Evolutionary conservation across 2,329 filamentous ascomycete genomes (phyloP), one percentile per base, ranked within the genome.

Genomic region (Lecanosticta acicola): DNA sequence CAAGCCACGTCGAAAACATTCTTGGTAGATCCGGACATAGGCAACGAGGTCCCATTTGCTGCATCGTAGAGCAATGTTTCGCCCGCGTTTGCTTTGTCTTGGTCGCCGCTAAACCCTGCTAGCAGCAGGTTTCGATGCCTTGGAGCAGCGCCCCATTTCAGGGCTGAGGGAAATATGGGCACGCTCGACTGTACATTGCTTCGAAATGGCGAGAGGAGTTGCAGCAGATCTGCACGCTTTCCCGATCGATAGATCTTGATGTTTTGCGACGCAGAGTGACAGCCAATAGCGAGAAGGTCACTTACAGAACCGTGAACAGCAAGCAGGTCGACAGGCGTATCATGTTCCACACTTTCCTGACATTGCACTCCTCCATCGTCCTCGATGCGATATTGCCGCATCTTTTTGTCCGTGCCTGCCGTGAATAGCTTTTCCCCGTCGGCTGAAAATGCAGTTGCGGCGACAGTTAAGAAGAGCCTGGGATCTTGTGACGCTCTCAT

Each of bases 1-100:
- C 79, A 83, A 1, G 74, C 68, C 1, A 77, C 65, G 51, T 82
- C 78, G 54, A 80, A 81, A 0, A 81, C 71, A 47, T 77, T 78
- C 29, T 73, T 72, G 1, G 72, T 71, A 13, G 70, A 68, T 1
- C 72, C 71, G 9, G 64, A 61, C 0, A 80, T 59, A n/a, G 63
- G 54, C 1, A 76, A 51, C 18, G 66, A 56, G 8, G 61, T 54
- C 3, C 66, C 61, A 26, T 72, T 68, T 11, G 64, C 57, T 2
- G 78, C 55, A 49, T 74, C 70, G 77, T 77, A 83, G 1, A 80
- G 52, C 33, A 70, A 73, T 8, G 79, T 67, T 48, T 79, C 73
- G 2, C 79, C 79, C 29, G 66, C 67, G 4, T 62, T 66, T 14
- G 69, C 63, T 7, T 63, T 54, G 4, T 68, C 61, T 10, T 67